Base-by-base conservation (phyloP, 2,329 filamentous ascomycete species). In the Neonectria punicea region DNA sequence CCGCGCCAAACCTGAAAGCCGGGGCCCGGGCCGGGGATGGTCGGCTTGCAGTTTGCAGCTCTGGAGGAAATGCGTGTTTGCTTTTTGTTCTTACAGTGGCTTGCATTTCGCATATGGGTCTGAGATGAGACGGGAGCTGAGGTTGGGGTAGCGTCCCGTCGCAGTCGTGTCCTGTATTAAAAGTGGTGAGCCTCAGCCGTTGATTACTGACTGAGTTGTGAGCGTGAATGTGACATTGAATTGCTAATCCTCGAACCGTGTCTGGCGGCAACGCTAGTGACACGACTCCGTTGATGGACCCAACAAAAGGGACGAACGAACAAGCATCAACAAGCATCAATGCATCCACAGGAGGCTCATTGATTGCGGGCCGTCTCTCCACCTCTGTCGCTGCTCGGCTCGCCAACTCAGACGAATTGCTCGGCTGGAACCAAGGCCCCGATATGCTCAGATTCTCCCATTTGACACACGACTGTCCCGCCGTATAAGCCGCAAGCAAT, bases 291-390 rank as follows among this genome's bases (percentile, higher is more conserved):
- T 28, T 3, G 16, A 44, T 16, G 41, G 49, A 64, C 56, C 56
- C 55, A 64, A 56, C 55, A 57, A 61, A 53, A 47, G 30, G 53
- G 46, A 61, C 25, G 39, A 57, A 55, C 44, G 39, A 55, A 10
- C 57, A 54, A 58, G 57, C 65, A 59, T 67, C 60, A 5, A 44
- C 32, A 61, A 53, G 32, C 49, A 57, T 41, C 36, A 16, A 44
- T 34, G 10, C 64, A 34, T 53, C 67, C 58, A 59, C 58, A 63
- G 32, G 67, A 58, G 68, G 67, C 70, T 73, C 67, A 59, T 65
- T 18, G 62, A 67, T 61, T 30, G 58, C 68, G 68, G 55, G 57
- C 65, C 60, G 61, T 66, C 54, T 43, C 57, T 56, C 55, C 7
- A 9, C 28, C 34, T n/a, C 55, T 58, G 54, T 54, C 41, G 49